A percentile compares a stretch with the other conserved stretches of the same genome.
Evolutionary conservation across 495 filamentous ascomycete genomes (phyloP).

Genomic region (Daldinia childiae): DNA sequence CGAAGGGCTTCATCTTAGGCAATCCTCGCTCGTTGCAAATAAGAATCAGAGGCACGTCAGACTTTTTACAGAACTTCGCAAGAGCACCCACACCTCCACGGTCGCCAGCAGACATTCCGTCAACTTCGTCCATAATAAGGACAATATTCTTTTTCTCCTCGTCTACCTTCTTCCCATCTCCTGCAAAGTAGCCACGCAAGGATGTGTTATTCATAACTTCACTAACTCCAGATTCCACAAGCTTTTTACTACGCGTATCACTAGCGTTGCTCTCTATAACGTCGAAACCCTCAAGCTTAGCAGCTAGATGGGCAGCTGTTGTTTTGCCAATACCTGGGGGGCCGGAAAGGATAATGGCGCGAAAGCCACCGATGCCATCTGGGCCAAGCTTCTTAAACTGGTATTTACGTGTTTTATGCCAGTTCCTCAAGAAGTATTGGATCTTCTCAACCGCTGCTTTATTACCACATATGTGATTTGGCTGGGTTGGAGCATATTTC

Average conservation of each 20-base stretch:
- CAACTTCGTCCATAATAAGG: slow-evolving; percentile 98
- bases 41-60: slow-evolving; percentile 91
- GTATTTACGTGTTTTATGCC: slow-evolving; percentile 75
- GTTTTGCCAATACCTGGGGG: slow-evolving; percentile 98
- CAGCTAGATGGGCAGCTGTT: slow-evolving; percentile 93
- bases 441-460: slow-evolving; percentile 90
- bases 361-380: slow-evolving; percentile 79
- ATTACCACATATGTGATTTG: slow-evolving; percentile 94
- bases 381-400: slow-evolving; percentile 81
- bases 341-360: slow-evolving; percentile 91
- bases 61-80: slow-evolving; percentile 92
- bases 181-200: slow-evolving; percentile 90
- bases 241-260: slow-evolving; percentile 96
- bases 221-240: slow-evolving; percentile 85
- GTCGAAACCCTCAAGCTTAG: slow-evolving; percentile 92
- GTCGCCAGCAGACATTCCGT: slow-evolving; percentile 98
- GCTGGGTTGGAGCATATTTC: slow-evolving; percentile 88
- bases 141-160: slow-evolving; percentile 87
- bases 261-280: slow-evolving; percentile 95
- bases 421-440: slow-evolving; percentile 84
- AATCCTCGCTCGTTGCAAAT: slow-evolving; percentile 95
- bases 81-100: slow-evolving; percentile 94
- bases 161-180: slow-evolving; percentile 81
- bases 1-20: slow-evolving; percentile 98
- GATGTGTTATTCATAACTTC: slow-evolving; percentile 95